Evolutionary conservation across 208 protist genomes (phyloP).

Genomic region (Crithidia sp.): DNA sequence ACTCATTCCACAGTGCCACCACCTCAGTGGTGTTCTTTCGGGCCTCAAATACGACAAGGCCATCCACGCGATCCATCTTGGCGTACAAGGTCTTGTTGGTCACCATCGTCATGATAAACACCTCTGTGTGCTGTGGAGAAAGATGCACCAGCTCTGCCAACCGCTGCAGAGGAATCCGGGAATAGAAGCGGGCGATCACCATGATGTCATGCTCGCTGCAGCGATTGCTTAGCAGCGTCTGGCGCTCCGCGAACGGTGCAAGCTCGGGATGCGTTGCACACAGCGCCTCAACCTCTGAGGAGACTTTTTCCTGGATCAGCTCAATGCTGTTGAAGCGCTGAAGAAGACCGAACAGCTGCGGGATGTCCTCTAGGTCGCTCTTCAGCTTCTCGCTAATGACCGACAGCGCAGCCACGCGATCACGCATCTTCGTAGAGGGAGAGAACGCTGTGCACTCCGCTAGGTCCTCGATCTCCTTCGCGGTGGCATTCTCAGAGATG

Average conservation of each 20-base stretch:
- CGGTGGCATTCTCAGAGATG: constrained; percentile 78
- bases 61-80: constrained; percentile 94
- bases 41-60: constrained; percentile 90
- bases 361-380: constrained; percentile 76
- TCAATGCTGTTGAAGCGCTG: constrained; percentile 87
- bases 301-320: constrained; percentile 82
- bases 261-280: constrained; percentile 82
- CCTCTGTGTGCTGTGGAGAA: constrained; percentile 86
- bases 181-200: constrained; percentile 95
- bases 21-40: constrained; percentile 91
- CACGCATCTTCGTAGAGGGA: constrained; percentile 60
- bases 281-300: constrained; percentile 51
- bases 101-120: constrained; percentile 93
- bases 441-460: constrained; percentile 83
- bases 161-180: constrained; percentile 88
- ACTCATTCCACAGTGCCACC: constrained; percentile 86
- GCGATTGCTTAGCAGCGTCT: constrained; percentile 86
- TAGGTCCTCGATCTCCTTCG: constrained; percentile 81
- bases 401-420: constrained; percentile 57
- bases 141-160: constrained; percentile 93
- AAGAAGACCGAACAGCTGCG: constrained; percentile 72
- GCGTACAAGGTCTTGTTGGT: constrained; percentile 90
- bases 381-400: constrained; percentile 57
- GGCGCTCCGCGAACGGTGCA: constrained; percentile 49
- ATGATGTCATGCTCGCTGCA: constrained; percentile 97